These are phyloP conservation scores for Haematococcus lacustris DNA, from an alignment of 139 green algal genomes.

Conservation along the genomic window DNA sequence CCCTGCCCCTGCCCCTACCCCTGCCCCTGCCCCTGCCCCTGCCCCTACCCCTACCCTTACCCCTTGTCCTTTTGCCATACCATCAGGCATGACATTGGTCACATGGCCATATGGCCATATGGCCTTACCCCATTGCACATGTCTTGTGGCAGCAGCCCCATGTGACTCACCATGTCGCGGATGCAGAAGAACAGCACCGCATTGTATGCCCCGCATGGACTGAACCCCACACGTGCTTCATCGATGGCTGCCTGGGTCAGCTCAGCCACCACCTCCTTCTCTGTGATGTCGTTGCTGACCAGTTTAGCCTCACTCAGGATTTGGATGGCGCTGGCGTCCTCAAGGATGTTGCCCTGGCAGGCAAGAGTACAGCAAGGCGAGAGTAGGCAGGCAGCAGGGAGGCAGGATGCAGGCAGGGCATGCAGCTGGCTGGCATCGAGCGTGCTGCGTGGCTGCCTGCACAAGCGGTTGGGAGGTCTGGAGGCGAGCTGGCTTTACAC, in stretches of 20 bases:
- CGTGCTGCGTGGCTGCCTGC: too few relatives aligned
- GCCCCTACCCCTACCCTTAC: too few relatives aligned
- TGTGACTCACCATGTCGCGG: constrained; percentile 27
- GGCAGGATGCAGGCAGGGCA: too few relatives aligned
- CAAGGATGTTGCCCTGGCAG: constrained; percentile 59
- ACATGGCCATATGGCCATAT: too few relatives aligned
- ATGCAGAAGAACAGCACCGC: constrained; percentile 72
- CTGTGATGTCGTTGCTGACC: constrained; percentile 56
- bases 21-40: too few relatives aligned
- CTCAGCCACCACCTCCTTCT: constrained; percentile 52
- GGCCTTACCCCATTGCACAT: background rate
- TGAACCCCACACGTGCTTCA: constrained; percentile 37
- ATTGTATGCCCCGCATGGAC: constrained; percentile 48
- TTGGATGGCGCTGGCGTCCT: constrained; percentile 62
- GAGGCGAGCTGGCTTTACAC: too few relatives aligned
- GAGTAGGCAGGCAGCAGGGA: too few relatives aligned
- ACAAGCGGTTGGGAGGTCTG: too few relatives aligned
- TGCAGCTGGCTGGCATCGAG: too few relatives aligned
- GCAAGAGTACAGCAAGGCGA: too few relatives aligned
- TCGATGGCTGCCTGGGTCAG: constrained; percentile 57
- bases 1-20: too few relatives aligned
- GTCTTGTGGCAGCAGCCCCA: background rate
- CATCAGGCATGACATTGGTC: background rate
- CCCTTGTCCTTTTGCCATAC: too few relatives aligned
- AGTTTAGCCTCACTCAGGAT: constrained; percentile 64